A percentile compares a stretch with the other conserved stretches of the same genome.
These are phyloP conservation scores for Talaromyces pinophilus DNA, from an alignment of 2,329 filamentous ascomycete species.

Conservation along the genomic window DNA sequence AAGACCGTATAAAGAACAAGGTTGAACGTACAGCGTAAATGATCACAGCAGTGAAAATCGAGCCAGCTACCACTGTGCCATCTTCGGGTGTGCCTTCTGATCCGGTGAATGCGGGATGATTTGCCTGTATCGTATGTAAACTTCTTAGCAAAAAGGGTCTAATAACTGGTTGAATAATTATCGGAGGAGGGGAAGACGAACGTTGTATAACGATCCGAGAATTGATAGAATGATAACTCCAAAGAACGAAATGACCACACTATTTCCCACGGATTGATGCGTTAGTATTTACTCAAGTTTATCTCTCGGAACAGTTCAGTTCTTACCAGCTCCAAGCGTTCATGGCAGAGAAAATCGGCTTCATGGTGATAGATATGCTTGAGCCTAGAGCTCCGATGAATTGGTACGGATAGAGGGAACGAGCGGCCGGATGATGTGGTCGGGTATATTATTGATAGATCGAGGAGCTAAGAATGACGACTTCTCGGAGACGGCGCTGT, in stretches of 20 bases:
- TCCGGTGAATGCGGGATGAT: slow-evolving; percentile 83
- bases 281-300: not conserved
- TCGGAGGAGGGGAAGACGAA: slow-evolving; percentile 38
- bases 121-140: slow-evolving; percentile 44
- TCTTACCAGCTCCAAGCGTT: slow-evolving; percentile 24
- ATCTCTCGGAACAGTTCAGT: not conserved
- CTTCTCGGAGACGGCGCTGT: not conserved
- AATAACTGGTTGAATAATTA: not conserved
- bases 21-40: slow-evolving; percentile 76
- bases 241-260: slow-evolving; percentile 68
- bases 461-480: not conserved
- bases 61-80: slow-evolving; percentile 74
- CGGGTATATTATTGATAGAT: not conserved
- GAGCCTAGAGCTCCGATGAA: slow-evolving; percentile 2
- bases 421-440: not conserved
- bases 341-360: slow-evolving; percentile 44
- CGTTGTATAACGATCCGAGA: slow-evolving; percentile 72
- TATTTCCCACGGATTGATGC: slow-evolving; percentile 40
- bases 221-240: slow-evolving; percentile 66
- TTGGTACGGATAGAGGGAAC: not conserved
- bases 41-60: slow-evolving; percentile 83
- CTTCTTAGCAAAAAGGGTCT: not conserved
- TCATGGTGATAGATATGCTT: slow-evolving; percentile 18
- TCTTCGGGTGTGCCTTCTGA: slow-evolving; percentile 69
- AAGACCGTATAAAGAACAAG: not conserved